Percentiles rank a stretch among this genome's conserved stretches.
Conservation (phyloP, 495 filamentous ascomycete species). For the Aspergillus haitiensis region DNA sequence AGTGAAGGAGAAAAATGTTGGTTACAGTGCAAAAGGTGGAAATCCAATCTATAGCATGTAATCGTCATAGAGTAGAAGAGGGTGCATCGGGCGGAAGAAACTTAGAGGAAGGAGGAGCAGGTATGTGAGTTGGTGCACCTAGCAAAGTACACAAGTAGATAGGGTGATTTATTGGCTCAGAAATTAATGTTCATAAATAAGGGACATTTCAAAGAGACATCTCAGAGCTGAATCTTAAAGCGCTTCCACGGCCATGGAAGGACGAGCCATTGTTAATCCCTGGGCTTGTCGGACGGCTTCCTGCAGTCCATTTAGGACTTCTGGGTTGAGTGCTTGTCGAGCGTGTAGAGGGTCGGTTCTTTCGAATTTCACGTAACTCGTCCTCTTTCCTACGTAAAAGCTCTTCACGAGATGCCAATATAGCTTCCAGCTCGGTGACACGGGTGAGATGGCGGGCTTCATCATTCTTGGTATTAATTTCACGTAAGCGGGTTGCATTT, state of each 20-base stretch:
- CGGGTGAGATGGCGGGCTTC: constrained; percentile 36
- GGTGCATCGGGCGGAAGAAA: background rate
- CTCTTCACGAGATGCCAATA: constrained; percentile 42
- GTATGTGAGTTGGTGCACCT: too few relatives aligned
- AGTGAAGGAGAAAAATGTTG: background rate
- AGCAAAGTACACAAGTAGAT: too few relatives aligned
- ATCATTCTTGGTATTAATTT: constrained; percentile 49
- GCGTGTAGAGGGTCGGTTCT: constrained; percentile 48
- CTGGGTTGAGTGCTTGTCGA: constrained; percentile 49
- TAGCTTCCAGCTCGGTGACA: constrained; percentile 52
- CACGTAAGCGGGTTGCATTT: constrained; percentile 52
- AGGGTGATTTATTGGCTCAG: too few relatives aligned
- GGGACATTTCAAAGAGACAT: constrained; percentile 28
- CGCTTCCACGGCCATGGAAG: constrained; percentile 38
- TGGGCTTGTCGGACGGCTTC: constrained; percentile 48
- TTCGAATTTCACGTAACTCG: constrained; percentile 58
- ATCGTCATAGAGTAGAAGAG: background rate
- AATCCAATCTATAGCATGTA: background rate
- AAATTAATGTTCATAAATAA: background rate
- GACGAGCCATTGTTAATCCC: constrained; percentile 38
- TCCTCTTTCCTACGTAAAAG: constrained; percentile 59
- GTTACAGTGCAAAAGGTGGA: background rate
- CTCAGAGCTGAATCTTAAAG: constrained; percentile 45
- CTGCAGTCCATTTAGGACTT: constrained; percentile 43
- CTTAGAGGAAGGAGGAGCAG: background rate